Conservation (phyloP, 75 land plant genomes). For the Cryptomeria japonica region DNA sequence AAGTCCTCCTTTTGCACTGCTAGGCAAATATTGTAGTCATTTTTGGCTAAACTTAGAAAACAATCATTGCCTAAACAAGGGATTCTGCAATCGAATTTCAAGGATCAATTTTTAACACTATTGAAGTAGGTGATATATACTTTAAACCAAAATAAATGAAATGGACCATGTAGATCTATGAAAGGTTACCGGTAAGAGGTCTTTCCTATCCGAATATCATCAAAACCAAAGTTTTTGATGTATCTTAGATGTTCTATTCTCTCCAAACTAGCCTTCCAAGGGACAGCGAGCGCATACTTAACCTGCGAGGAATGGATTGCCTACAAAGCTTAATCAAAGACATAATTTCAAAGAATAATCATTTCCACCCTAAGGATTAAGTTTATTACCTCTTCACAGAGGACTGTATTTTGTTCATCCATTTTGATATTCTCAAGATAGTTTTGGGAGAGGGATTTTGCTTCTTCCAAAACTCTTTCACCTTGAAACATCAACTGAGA, state of each 20-base stretch:
- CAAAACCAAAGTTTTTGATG: slow-evolving; percentile 40
- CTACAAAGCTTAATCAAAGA: neutral
- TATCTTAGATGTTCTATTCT: slow-evolving; percentile 47
- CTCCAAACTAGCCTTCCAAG: slow-evolving; percentile 46
- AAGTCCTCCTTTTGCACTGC: slow-evolving; percentile 50
- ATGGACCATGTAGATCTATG: neutral
- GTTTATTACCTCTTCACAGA: neutral
- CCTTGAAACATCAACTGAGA: no score
- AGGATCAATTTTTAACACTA: neutral
- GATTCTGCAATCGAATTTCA: slow-evolving; percentile 37
- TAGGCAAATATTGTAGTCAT: slow-evolving; percentile 74
- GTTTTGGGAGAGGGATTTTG: no score
- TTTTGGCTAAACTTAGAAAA: slow-evolving; percentile 62
- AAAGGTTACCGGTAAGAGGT: slow-evolving; percentile 24
- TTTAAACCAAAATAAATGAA: neutral
- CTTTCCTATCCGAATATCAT: slow-evolving; percentile 24
- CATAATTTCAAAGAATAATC: neutral
- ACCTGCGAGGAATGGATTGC: slow-evolving; percentile 37
- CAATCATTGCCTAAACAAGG: slow-evolving; percentile 35
- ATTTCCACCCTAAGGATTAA: slow-evolving; percentile 4
- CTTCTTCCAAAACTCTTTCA: no score
- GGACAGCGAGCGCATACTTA: slow-evolving; percentile 46
- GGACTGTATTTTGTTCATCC: slow-evolving; percentile 11
- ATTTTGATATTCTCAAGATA: neutral
- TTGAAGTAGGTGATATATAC: neutral